Evolutionary conservation across 208 protist genomes (phyloP), one percentile per base, ranked within the genome.

Genomic region (Phytomonas francai): DNA sequence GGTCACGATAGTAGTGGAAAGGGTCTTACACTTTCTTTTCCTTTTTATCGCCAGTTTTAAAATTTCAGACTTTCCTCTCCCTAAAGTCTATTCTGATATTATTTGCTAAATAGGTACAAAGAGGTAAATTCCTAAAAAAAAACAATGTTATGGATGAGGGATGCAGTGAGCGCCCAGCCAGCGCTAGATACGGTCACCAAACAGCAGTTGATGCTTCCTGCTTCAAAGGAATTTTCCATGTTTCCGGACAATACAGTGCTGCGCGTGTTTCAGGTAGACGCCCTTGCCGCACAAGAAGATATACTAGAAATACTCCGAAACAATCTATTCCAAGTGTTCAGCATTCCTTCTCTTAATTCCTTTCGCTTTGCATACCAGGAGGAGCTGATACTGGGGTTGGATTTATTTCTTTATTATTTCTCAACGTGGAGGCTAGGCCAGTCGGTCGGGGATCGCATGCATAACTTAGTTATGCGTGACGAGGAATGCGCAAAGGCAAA

Each of bases 391-490:
- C 80, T 96, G 12, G n/a, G 59, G 9, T 74, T 96, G 3, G 81
- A 93, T 33, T 66, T 59, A 19, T 34, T 88, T 58, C 70, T 96
- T 22, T 96, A 91, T 72, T 80, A 75, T 28, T 76, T 83, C 25
- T 91, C 87, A 7, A 88, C 88, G 9, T 92, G 83, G 85, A 76
- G 82, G 28, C 71, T 74, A 42, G 84, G 78, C 0, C 87, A 93
- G 70, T 87, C 84, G 22, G 75, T 93, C 14, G 88, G 88, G 0
- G 91, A 96, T 71, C 80, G 87, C 8, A 68, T 94, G 57, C 81
- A 89, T 67, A 96, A 96, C 72, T 65, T 96, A 22, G 86, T 94
- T 30, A 58, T 94, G 39, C 84, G 91, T 11, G 83, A 93, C 72
- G 88, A 94, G 78, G 71, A 67, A 49, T 79, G 81, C 31, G 90